Percentiles rank a stretch among this genome's conserved stretches.
Conservation (phyloP, 139 green algal genomes). For the Chlorella sp. region DNA sequence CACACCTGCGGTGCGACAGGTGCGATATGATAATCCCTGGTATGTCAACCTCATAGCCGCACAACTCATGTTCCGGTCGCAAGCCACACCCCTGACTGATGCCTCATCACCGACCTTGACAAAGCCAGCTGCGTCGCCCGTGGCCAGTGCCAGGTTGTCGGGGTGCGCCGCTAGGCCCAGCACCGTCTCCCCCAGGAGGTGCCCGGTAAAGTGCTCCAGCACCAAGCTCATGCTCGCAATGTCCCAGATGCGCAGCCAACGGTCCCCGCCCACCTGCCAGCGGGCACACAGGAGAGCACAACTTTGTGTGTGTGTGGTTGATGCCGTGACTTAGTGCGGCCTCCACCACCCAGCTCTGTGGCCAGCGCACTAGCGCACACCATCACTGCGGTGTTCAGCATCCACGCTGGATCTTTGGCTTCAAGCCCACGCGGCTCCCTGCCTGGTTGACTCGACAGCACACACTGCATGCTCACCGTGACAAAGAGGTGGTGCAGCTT, state of each 20-base stretch:
- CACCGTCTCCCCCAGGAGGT: slow-evolving; percentile 26
- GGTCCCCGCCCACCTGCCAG: slow-evolving; percentile 29
- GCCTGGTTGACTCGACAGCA: too few relatives aligned
- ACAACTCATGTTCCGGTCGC: not conserved
- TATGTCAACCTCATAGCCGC: too few relatives aligned
- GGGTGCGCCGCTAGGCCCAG: slow-evolving; percentile 27
- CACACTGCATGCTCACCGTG: slow-evolving; percentile 20
- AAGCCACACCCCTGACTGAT: not conserved
- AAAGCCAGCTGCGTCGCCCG: slow-evolving; percentile 35
- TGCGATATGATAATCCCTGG: not conserved
- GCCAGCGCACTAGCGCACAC: too few relatives aligned
- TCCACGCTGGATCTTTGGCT: too few relatives aligned
- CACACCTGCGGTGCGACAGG: slow-evolving; percentile 13
- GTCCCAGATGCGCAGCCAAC: slow-evolving; percentile 42
- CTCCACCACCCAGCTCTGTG: too few relatives aligned
- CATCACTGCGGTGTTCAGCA: too few relatives aligned
- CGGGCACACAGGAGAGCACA: too few relatives aligned
- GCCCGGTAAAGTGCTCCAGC: slow-evolving; percentile 25
- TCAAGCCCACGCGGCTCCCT: too few relatives aligned
- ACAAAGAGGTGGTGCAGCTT: slow-evolving; percentile 30
- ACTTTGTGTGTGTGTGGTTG: too few relatives aligned
- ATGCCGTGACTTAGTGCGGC: too few relatives aligned
- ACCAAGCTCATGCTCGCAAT: slow-evolving; percentile 7
- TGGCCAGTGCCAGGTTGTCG: slow-evolving; percentile 27
- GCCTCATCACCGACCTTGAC: slow-evolving; percentile 27